Evolutionary conservation across 257 asterid species (phyloP), one percentile per base, ranked within the genome.

Genomic region (Solanum gandarillasii): DNA sequence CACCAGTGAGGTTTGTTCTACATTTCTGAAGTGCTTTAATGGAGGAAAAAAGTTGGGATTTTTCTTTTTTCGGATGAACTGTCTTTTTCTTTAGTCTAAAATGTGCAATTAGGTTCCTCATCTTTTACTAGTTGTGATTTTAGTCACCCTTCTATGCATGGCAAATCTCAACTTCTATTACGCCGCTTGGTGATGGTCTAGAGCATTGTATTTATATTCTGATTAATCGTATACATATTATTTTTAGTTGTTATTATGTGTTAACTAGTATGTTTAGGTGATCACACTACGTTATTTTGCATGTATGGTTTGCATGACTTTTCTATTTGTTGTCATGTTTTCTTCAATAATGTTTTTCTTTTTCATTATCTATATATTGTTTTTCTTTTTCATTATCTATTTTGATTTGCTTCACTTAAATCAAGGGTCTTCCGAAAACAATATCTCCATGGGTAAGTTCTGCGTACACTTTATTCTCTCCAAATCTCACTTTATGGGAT

Each of bases 371-470:
- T 52, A 52, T 52, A n/a, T 62, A 5, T 23, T 62, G 1, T 62
- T 21, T 20, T 1, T 58, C 65, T 58, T 58, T 58, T 58, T 0
- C 27, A 21, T 58, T 52, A 52, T 48, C 62, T 52, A 52, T 52
- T 52, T 14, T 52, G 23, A 52, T 52, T 58, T 58, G 27, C 11
- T 58, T 58, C 2, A 21, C 4, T n/a, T 2, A 5, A n/a, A n/a
- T 62, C 31, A 10, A 62, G 14, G 7, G 6, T 1, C 7, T 62
- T 62, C 3, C 32, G 1, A 10, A 62, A 11, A 23, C 3, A 60
- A 62, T 3, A 62, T 23, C 16, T 9, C 0, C 7, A 58, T 0
- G 5, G 12, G 0, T 58, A 58, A 58, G 11, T 3, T 58, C 0
- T 58, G 12, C 2, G 4, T 9, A 5, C 71, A n/a, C 1, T 9